phyloP scores from a whole-genome alignment of 2,329 filamentous ascomycete genomes.

The Fusarium scirpi region DNA sequence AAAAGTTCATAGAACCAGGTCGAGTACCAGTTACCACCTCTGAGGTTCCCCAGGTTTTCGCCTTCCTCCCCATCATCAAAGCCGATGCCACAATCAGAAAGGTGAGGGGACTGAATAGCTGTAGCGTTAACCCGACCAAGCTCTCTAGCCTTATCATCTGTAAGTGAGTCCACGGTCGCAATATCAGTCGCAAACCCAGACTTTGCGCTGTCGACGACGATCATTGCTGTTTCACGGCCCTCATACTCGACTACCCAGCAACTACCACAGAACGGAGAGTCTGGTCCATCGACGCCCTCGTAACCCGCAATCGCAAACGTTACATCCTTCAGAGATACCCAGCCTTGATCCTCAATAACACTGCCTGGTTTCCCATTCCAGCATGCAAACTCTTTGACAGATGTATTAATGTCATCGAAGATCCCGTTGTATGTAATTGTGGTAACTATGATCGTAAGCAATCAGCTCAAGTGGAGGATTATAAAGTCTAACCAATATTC shows the following conservation, averaged over 20 bases:
- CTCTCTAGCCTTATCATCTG: fast-evolving
- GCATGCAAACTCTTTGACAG: not conserved
- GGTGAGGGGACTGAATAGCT: fast-evolving
- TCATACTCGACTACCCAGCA: not conserved
- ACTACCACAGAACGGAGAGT: not conserved
- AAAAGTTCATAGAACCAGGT: not conserved
- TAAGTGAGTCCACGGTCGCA: fast-evolving
- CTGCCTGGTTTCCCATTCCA: not conserved
- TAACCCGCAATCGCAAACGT: fast-evolving
- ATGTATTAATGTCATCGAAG: not conserved
- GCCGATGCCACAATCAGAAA: not conserved
- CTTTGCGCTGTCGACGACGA: not conserved
- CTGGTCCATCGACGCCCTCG: not conserved
- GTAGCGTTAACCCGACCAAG: not conserved
- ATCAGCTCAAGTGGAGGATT: fast-evolving
- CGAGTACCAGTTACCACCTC: not conserved
- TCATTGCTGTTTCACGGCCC: fast-evolving
- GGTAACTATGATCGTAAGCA: not conserved
- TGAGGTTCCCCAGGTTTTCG: not conserved
- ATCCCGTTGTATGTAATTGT: not conserved
- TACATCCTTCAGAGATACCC: fast-evolving
- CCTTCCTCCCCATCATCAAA: fast-evolving
- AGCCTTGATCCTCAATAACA: not conserved
- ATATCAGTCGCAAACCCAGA: fast-evolving
- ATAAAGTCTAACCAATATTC: not conserved